phyloP scores from a whole-genome alignment of 768 basidiomycete genomes.

The Phaeotremella skinneri region DNA sequence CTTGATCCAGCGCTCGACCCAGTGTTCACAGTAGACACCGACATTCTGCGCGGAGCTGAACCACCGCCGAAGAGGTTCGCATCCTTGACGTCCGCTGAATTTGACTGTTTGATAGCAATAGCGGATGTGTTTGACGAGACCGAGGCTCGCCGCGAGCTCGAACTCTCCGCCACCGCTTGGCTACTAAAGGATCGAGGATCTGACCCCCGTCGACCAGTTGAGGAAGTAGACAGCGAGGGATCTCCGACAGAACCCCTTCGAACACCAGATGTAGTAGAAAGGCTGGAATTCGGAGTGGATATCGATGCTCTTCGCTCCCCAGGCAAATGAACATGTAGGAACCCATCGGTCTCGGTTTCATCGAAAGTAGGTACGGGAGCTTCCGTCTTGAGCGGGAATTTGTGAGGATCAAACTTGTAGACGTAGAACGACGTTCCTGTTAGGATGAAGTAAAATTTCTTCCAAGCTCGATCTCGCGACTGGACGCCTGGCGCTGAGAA shows the following conservation, averaged over 20 bases:
- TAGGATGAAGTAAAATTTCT: slow-evolving; percentile 77
- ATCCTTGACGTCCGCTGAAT: slow-evolving; percentile 22
- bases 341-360: slow-evolving; percentile 42
- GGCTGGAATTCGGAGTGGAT: not conserved
- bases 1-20: slow-evolving; percentile 13
- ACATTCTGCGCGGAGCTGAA: not conserved
- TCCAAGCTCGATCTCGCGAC: slow-evolving; percentile 88
- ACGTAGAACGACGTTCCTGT: slow-evolving; percentile 88
- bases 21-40: slow-evolving; percentile 19
- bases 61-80: slow-evolving; percentile 13
- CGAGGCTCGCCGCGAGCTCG: slow-evolving; percentile 4
- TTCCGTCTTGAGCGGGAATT: slow-evolving; percentile 44
- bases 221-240: not conserved
- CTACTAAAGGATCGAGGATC: not conserved
- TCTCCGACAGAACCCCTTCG: slow-evolving; percentile 17
- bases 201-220: slow-evolving; percentile 1
- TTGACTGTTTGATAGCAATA: not conserved
- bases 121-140: slow-evolving; percentile 1
- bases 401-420: slow-evolving; percentile 54
- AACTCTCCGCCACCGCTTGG: not conserved
- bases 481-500: slow-evolving; percentile 80
- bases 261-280: slow-evolving; percentile 3
- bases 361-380: slow-evolving; percentile 32
- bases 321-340: slow-evolving; percentile 50
- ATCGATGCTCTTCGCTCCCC: slow-evolving; percentile 25